Percentiles rank a stretch among this genome's conserved stretches.
These are phyloP conservation scores for Coleophoma cylindrospora DNA, from an alignment of 2,329 filamentous ascomycete species.

Conservation along the genomic window DNA sequence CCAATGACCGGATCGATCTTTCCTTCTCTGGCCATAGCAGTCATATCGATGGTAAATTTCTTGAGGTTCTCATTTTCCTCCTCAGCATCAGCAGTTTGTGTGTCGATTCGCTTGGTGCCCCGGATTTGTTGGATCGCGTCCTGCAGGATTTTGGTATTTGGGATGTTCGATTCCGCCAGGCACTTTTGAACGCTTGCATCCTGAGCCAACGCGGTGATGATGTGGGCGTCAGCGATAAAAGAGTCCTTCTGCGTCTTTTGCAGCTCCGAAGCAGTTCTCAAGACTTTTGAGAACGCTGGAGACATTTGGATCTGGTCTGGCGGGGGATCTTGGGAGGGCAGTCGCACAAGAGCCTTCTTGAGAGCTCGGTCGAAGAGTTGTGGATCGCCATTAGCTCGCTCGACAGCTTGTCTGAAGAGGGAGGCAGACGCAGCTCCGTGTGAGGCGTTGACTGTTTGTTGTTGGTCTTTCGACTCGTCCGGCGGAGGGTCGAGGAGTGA, in stretches of 20 bases:
- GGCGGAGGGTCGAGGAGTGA: slow-evolving; percentile 71
- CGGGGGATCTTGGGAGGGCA: slow-evolving; percentile 91
- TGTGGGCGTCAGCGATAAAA: slow-evolving; percentile 90
- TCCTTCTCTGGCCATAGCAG: slow-evolving; percentile 88
- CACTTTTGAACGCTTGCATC: slow-evolving; percentile 69
- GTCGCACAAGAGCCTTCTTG: slow-evolving; percentile 85
- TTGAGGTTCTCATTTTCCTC: slow-evolving; percentile 91
- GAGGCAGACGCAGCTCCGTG: slow-evolving; percentile 57
- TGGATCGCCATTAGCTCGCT: slow-evolving; percentile 87
- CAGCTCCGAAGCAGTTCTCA: slow-evolving; percentile 80
- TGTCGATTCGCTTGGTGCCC: slow-evolving; percentile 89
- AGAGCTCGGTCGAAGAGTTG: slow-evolving; percentile 83
- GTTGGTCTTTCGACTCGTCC: slow-evolving; percentile 77
- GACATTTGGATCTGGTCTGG: slow-evolving; percentile 83
- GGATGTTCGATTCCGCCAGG: slow-evolving; percentile 82
- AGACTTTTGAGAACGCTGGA: slow-evolving; percentile 73
- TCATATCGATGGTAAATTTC: slow-evolving; percentile 99
- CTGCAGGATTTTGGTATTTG: slow-evolving; percentile 85
- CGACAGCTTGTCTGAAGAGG: slow-evolving; percentile 92
- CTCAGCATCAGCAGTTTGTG: slow-evolving; percentile 91
- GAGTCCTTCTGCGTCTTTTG: slow-evolving; percentile 98
- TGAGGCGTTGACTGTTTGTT: slow-evolving; percentile 58
- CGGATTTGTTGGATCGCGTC: slow-evolving; percentile 88
- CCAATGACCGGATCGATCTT: slow-evolving; percentile 98
- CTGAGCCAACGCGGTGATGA: slow-evolving; percentile 81